Conservation (phyloP, 768 basidiomycete species). For the Amanita rubescens region DNA sequence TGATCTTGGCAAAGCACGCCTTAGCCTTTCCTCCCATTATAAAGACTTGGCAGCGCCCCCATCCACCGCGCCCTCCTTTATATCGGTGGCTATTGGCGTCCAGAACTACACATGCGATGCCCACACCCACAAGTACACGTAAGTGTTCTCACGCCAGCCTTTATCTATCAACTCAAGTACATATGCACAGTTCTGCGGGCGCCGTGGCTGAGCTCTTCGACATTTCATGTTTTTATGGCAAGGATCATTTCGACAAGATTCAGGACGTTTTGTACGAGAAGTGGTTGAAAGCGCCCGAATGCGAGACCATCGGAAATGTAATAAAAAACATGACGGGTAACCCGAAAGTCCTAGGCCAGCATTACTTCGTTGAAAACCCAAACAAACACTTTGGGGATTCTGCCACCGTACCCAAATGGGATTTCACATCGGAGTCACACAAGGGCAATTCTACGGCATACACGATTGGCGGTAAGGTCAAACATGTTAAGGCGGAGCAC, state of each 20-base stretch:
- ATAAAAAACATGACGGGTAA: background rate
- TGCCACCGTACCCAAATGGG: constrained; percentile 49
- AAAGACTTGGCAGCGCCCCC: constrained; percentile 30
- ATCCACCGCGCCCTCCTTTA: constrained; percentile 25
- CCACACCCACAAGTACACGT: constrained; percentile 35
- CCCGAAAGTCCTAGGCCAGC: constrained; percentile 29
- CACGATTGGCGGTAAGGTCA: constrained; percentile 39
- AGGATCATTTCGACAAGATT: too few relatives aligned
- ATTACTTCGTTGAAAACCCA: constrained; percentile 48
- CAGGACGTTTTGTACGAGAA: background rate
- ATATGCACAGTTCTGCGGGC: constrained; percentile 30
- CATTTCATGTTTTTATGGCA: constrained; percentile 37
- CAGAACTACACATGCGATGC: constrained; percentile 50
- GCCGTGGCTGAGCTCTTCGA: constrained; percentile 50
- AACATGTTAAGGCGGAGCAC: constrained; percentile 30
- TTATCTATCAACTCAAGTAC: background rate
- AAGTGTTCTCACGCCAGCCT: constrained; percentile 12
- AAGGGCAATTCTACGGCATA: constrained; percentile 37
- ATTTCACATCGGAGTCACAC: constrained; percentile 37
- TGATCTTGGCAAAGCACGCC: background rate
- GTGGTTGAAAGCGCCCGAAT: background rate
- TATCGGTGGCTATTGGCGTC: constrained; percentile 40
- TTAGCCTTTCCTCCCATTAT: constrained; percentile 1
- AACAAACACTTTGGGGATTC: background rate
- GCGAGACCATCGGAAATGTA: background rate